These are phyloP conservation scores for Scedosporium dehoogii DNA, from an alignment of 2,329 filamentous ascomycete genomes.

Conservation along the genomic window DNA sequence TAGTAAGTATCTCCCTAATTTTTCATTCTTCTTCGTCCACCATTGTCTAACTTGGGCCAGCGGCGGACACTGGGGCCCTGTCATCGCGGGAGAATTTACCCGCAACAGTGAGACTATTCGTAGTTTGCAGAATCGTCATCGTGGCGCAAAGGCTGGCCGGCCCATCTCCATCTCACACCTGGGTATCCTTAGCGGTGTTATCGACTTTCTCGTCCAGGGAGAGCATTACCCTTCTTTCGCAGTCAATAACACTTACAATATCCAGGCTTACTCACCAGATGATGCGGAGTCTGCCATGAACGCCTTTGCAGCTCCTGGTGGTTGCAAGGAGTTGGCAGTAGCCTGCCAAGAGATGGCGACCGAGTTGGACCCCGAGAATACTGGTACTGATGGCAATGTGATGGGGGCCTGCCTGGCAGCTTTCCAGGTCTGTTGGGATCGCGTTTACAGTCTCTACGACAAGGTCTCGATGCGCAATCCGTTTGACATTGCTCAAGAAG, in stretches of 20 bases:
- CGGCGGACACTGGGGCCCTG: conserved; percentile 3
- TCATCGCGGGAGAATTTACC: neutral
- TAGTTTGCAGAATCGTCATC: neutral
- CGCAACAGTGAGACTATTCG: neutral
- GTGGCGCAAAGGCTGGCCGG: neutral
- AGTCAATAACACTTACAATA: conserved; percentile 55
- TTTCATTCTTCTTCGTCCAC: neutral
- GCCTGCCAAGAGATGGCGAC: neutral
- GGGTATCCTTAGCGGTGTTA: conserved; percentile 61
- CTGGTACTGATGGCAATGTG: neutral
- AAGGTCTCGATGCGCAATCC: neutral
- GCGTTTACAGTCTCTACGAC: neutral
- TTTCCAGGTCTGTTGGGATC: neutral
- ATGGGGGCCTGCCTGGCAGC: neutral
- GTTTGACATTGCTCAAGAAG: conserved; percentile 45
- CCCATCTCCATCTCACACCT: conserved; percentile 21
- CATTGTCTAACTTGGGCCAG: neutral
- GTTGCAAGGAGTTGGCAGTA: neutral
- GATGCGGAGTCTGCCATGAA: neutral
- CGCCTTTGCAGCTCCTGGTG: neutral
- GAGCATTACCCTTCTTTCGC: conserved; percentile 48
- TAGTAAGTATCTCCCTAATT: neutral
- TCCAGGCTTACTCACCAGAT: conserved; percentile 22
- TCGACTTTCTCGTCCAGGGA: conserved; percentile 54
- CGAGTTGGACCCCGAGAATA: conserved; percentile 1